Evolutionary conservation across 2,329 filamentous ascomycete genomes (phyloP).

Genomic region (Diaporthe citri): DNA sequence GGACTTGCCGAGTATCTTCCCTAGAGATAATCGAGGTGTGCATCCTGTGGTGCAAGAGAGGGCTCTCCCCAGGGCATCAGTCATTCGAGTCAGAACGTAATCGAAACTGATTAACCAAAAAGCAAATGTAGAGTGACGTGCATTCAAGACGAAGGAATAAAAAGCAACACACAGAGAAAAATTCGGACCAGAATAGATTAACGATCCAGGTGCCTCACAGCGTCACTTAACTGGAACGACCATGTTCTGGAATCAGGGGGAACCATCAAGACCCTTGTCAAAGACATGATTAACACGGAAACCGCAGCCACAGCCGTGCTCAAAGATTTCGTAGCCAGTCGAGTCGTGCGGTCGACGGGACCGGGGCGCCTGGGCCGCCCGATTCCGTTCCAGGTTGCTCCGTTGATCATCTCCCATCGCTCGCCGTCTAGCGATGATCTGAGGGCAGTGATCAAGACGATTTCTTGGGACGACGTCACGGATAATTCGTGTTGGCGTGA

Average conservation of each 20-base stretch:
- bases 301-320: slow-evolving; percentile 18
- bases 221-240: background rate
- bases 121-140: background rate
- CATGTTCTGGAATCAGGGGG: slow-evolving; percentile 4
- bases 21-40: background rate
- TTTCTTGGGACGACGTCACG: background rate
- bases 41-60: background rate
- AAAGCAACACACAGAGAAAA: slow-evolving; percentile 9
- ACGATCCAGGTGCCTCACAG: background rate
- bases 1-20: background rate
- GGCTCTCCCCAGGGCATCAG: no score
- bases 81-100: background rate
- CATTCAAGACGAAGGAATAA: background rate
- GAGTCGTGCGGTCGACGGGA: slow-evolving; percentile 3
- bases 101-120: background rate
- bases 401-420: slow-evolving; percentile 3
- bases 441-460: slow-evolving; percentile 2
- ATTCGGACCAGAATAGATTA: slow-evolving; percentile 5
- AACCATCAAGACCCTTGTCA: background rate
- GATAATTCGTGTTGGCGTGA: slow-evolving; percentile 11
- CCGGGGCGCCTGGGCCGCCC: slow-evolving; percentile 3
- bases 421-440: background rate
- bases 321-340: background rate
- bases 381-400: background rate
- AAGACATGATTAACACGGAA: slow-evolving; percentile 5